Evolutionary conservation across 192 early-diverging fungal genomes (phyloP).

Genomic region (Chytriomyces sp.): DNA sequence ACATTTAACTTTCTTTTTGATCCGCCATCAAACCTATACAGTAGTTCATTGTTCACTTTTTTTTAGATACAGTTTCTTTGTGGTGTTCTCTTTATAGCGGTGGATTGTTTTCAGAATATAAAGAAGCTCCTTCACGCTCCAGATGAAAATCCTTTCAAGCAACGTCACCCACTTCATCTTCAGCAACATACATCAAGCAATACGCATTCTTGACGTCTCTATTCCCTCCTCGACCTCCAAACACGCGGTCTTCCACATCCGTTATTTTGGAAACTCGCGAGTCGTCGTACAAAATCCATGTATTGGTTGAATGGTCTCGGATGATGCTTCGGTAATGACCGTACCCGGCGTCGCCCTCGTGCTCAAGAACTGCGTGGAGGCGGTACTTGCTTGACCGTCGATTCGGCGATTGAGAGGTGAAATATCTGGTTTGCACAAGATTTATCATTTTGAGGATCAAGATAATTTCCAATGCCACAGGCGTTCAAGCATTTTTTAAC

Average conservation of each 20-base stretch:
- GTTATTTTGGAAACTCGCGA: neutral
- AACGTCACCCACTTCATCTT: neutral
- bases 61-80: no score
- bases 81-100: no score
- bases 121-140: no score
- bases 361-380: slow-evolving; percentile 33
- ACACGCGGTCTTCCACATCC: slow-evolving; percentile 11
- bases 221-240: neutral
- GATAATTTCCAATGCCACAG: no score
- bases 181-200: slow-evolving; percentile 35
- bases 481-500: neutral
- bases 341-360: slow-evolving; percentile 33
- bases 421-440: slow-evolving; percentile 17
- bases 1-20: no score
- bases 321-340: slow-evolving; percentile 36
- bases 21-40: no score
- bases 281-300: slow-evolving; percentile 34
- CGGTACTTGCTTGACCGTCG: slow-evolving; percentile 20
- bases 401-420: neutral
- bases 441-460: no score
- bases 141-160: neutral
- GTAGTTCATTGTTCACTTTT: no score
- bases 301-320: neutral
- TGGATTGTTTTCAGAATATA: no score
- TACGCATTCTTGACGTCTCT: slow-evolving; percentile 16